Conservation (phyloP, 768 basidiomycete species). For the Grammothele lineata region DNA sequence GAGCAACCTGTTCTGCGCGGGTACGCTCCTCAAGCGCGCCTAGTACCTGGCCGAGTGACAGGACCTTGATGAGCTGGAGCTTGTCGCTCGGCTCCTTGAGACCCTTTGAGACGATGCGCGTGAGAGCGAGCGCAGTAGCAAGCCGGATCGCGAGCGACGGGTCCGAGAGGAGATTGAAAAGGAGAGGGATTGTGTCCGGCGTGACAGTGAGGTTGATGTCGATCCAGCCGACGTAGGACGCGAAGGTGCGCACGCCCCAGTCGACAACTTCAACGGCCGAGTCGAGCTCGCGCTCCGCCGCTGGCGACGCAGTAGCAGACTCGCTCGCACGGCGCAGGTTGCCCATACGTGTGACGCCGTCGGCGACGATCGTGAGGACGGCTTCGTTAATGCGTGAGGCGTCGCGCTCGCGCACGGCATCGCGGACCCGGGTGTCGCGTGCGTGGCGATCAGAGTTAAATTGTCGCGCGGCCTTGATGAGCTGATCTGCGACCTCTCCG, state of each 20-base stretch:
- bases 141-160: conserved; percentile 74
- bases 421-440: conserved; percentile 82
- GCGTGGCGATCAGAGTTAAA: conserved; percentile 67
- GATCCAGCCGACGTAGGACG: conserved; percentile 95
- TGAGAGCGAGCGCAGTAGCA: conserved; percentile 75
- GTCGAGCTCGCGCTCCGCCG: conserved; percentile 49
- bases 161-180: conserved; percentile 81
- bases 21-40: conserved; percentile 78
- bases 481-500: conserved; percentile 94
- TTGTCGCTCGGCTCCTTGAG: conserved; percentile 90
- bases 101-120: conserved; percentile 87
- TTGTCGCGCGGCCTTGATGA: conserved; percentile 81
- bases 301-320: conserved; percentile 32
- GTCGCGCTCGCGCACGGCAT: conserved; percentile 87
- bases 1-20: conserved; percentile 56
- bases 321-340: conserved; percentile 51
- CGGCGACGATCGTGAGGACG: conserved; percentile 77
- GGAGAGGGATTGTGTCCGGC: conserved; percentile 77
- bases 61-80: conserved; percentile 82
- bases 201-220: conserved; percentile 97
- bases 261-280: conserved; percentile 77
- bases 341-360: conserved; percentile 58
- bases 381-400: conserved; percentile 83
- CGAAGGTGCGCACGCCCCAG: conserved; percentile 89
- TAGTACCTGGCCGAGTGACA: conserved; percentile 80